A percentile compares a stretch with the other conserved stretches of the same genome.
phyloP scores from a whole-genome alignment of 495 filamentous ascomycete species.

The Platismatia glauca region DNA sequence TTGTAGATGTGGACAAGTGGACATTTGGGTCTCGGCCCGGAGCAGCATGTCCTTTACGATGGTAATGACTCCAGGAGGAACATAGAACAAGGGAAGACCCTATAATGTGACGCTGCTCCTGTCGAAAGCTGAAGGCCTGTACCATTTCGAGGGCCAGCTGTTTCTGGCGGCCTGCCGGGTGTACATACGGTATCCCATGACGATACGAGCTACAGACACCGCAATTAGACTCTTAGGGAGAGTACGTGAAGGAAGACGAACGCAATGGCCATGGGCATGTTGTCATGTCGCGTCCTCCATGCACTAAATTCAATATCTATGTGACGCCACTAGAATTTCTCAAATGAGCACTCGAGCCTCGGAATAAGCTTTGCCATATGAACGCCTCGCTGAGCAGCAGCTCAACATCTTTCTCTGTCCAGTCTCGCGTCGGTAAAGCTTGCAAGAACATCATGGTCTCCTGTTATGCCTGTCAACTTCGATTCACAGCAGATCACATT shows the following conservation, averaged over 20 bases:
- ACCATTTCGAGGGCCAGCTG: neutral
- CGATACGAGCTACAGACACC: neutral
- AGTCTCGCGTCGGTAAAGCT: conserved; percentile 82
- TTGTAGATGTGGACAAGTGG: no score
- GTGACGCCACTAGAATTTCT: conserved; percentile 35
- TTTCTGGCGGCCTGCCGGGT: neutral
- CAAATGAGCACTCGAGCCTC: conserved; percentile 78
- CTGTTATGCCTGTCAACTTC: conserved; percentile 32
- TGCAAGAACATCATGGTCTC: conserved; percentile 99
- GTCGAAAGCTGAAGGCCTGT: neutral
- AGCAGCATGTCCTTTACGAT: no score
- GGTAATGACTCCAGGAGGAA: no score
- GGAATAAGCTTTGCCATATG: conserved; percentile 91
- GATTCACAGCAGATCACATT: neutral
- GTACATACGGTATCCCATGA: neutral
- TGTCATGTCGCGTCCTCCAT: neutral
- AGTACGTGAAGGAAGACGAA: neutral
- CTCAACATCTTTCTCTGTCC: conserved; percentile 98
- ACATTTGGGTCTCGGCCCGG: no score
- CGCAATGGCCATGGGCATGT: neutral
- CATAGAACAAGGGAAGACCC: no score
- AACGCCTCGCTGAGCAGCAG: conserved; percentile 90
- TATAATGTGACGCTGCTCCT: no score
- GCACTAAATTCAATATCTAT: neutral
- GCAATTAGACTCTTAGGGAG: neutral